phyloP scores from a whole-genome alignment of 306 rosid genomes.

The Prosopis cineraria region DNA sequence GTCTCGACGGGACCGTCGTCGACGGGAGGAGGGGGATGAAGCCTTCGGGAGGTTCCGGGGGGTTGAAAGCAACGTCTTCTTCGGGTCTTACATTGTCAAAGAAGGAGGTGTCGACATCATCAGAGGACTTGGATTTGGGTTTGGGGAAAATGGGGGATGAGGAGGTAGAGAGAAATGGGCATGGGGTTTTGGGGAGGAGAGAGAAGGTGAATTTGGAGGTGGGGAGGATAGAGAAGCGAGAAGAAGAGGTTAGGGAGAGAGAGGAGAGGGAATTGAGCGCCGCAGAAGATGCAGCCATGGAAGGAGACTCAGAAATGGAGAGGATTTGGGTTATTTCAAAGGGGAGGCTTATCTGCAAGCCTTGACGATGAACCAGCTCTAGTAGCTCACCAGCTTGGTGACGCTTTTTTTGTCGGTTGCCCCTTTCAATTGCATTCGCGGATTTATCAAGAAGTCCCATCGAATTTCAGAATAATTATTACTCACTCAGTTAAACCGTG shows the following conservation, averaged over 20 bases:
- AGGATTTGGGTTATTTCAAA: background rate
- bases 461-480: no score
- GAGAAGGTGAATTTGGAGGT: slow-evolving; percentile 38
- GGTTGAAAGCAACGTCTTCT: slow-evolving; percentile 51
- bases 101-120: slow-evolving; percentile 71
- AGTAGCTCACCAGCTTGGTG: background rate
- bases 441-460: no score
- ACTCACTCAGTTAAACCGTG: no score
- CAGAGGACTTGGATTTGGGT: slow-evolving; percentile 55
- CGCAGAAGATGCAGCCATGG: slow-evolving; percentile 62
- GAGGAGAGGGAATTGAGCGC: slow-evolving; percentile 52
- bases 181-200: slow-evolving; percentile 29
- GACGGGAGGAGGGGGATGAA: slow-evolving; percentile 67
- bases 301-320: background rate
- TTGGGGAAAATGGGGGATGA: slow-evolving; percentile 31
- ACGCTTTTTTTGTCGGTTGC: no score
- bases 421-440: no score
- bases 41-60: slow-evolving; percentile 79
- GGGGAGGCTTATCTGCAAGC: slow-evolving; percentile 36
- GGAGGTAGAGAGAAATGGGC: slow-evolving; percentile 26
- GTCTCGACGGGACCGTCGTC: slow-evolving; percentile 72
- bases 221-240: slow-evolving; percentile 48
- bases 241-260: slow-evolving; percentile 53
- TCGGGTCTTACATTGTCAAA: slow-evolving; percentile 59
- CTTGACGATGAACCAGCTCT: background rate